Base-by-base conservation (phyloP, 805 yeast species). In the Schwanniomyces vanrijiae region DNA sequence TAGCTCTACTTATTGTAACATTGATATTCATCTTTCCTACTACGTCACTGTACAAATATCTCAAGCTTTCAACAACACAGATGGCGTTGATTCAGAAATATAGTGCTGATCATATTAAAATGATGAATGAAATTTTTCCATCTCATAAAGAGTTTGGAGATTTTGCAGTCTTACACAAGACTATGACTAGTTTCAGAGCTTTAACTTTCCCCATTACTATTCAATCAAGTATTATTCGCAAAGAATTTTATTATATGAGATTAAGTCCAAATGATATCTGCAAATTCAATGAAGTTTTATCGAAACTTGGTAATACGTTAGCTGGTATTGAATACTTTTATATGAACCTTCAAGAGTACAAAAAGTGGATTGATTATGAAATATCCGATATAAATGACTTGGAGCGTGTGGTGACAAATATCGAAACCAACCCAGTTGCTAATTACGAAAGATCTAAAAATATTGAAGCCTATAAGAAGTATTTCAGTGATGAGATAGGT, bases 271-370 rank as follows among this genome's bases (percentile, higher is more conserved):
- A 58, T 5, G 68, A 65, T 38, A 48, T 62, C 3, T 60, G 58
- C 11, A 60, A 61, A 44, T 52, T 61, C 34, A 51, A 69, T 18
- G 54, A 63, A 5, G 42, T 48, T 21, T 40, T 63, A 25, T 61
- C 61, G 40, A 56, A 58, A 26, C 39, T 64, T 4, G 45, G 63
- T 19, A 58, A 54, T 37, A 46, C 55, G 6, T 51, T 56, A 4
- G 57, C 66, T 6, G 59, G 67, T 3, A 63, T 56, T 40, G 64
- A 58, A 14, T 61, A 58, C 45, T 63, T 58, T 45, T 66, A 66
- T 45, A 58, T 56, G 33, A 48, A 63, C 39, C 49, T 65, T 33
- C 64, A 62, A 33, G 65, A 64, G 37, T 47, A 68, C 21, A 63
- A 55, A 37, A 62, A 54, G 11, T 47, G 62, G 42, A 47, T 64